Conservation (phyloP, 2,329 filamentous ascomycete genomes). For the Neocucurbitaria cava region DNA sequence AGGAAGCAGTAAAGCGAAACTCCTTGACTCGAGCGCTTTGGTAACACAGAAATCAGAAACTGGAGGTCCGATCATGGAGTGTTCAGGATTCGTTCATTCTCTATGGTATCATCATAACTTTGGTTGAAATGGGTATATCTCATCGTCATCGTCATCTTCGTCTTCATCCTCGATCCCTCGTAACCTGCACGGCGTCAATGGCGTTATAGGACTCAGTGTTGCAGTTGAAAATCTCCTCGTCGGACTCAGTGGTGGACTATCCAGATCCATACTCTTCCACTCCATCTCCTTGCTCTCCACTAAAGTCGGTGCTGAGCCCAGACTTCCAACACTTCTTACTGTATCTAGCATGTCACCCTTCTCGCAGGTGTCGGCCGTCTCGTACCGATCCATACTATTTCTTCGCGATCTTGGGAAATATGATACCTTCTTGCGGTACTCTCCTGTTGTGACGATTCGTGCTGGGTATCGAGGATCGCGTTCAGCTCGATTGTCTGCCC, state of each 20-base stretch:
- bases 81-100: conserved; percentile 11
- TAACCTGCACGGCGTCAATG: conserved; percentile 36
- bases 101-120: conserved; percentile 20
- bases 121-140: conserved; percentile 38
- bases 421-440: conserved; percentile 31
- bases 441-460: conserved; percentile 24
- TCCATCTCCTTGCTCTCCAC: conserved; percentile 31
- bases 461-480: conserved; percentile 28
- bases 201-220: conserved; percentile 38
- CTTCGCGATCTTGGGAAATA: conserved; percentile 37
- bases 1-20: background rate
- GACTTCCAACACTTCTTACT: conserved; percentile 40
- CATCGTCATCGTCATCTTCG: conserved; percentile 17
- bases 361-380: conserved; percentile 35
- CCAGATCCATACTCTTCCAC: conserved; percentile 33
- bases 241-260: conserved; percentile 32
- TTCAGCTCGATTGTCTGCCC: conserved; percentile 13
- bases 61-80: background rate
- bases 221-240: conserved; percentile 33
- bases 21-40: background rate
- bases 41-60: background rate
- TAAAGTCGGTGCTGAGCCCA: conserved; percentile 43
- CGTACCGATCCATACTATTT: conserved; percentile 40
- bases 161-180: conserved; percentile 33
- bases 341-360: conserved; percentile 44